These are phyloP conservation scores for Akebia trifoliata DNA, from an alignment of 164 flowering plant genomes.

Conservation along the genomic window DNA sequence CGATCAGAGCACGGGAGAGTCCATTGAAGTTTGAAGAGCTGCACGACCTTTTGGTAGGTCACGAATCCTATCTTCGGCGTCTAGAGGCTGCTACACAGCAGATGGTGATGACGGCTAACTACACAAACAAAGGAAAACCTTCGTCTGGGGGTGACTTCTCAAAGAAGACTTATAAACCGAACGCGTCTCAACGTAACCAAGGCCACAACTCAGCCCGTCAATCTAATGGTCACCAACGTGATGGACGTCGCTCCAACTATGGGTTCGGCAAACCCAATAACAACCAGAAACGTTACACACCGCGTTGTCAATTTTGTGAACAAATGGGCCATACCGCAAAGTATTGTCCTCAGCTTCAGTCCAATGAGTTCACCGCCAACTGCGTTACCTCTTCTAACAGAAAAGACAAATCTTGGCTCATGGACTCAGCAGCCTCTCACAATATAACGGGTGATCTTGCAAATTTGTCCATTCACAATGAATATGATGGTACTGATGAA, in stretches of 20 bases:
- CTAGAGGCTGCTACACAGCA: not conserved
- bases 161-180: too few relatives aligned
- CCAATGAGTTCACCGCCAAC: not conserved
- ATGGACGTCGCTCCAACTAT: not conserved
- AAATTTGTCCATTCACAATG: not conserved
- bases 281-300: not conserved
- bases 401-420: not conserved
- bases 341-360: not conserved
- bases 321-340: constrained; percentile 1
- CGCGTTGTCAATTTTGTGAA: constrained; percentile 3
- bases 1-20: not conserved
- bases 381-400: not conserved
- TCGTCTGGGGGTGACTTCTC: too few relatives aligned
- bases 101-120: not conserved
- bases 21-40: constrained; percentile 1
- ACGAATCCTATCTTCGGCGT: not conserved
- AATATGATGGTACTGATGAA: constrained; percentile 5
- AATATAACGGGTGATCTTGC: constrained; percentile 1
- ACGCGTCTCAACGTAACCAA: too few relatives aligned
- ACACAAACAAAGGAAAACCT: not conserved
- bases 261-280: not conserved
- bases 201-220: too few relatives aligned
- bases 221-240: not conserved
- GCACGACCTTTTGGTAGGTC: not conserved
- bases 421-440: not conserved